Base-by-base conservation (phyloP, 441 rosid species). In the Geranium incanum region DNA sequence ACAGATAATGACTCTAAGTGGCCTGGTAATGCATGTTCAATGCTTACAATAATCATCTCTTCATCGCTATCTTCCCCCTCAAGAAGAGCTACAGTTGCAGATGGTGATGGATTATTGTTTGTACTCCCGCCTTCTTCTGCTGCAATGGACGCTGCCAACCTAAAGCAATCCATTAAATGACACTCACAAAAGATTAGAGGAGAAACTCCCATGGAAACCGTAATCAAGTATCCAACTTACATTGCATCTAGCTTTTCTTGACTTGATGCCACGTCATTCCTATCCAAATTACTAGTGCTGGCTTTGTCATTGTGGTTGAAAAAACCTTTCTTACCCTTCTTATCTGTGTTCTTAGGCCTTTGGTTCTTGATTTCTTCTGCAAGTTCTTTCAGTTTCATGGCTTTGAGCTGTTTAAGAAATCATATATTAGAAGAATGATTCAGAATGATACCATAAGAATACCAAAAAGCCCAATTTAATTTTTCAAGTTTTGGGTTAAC, bases 311-410 rank as follows among this genome's bases (percentile, higher is more conserved):
- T 71, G 63, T 76, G 69, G 43, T 77, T 79, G 18, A 75, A 70
- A 66, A 86, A 81, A 76, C 83, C 69, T 70, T 83, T 85, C 82
- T 87, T 87, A 36, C 82, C 86, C 79, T 84, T 86, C 79, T 84
- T 86, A 66, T 38, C 36, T 76, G 80, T 83, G 70, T 79, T 76
- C 50, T 71, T 69, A 57, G 60, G 69, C 68, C 86, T 87, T 76
- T 90, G 96, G 33, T 83, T 79, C 81, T 84, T 84, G 72, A 95
- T 80, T 79, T 87, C 89, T 41, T 86, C 79, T 4, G 91, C 92
- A 74, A 92, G 80, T 80, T 92, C 97, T 80, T 92, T 87, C 72
- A 92, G 82, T 81, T 86, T 89, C 91, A 83, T 81, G 52, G 88
- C 74, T 81, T 88, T 91, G 45, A 92, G 88, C 99, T 95, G 71